Percentiles rank a stretch among this genome's conserved stretches.
phyloP scores from a whole-genome alignment of 257 asterid genomes.

The Forsythia suspensa region DNA sequence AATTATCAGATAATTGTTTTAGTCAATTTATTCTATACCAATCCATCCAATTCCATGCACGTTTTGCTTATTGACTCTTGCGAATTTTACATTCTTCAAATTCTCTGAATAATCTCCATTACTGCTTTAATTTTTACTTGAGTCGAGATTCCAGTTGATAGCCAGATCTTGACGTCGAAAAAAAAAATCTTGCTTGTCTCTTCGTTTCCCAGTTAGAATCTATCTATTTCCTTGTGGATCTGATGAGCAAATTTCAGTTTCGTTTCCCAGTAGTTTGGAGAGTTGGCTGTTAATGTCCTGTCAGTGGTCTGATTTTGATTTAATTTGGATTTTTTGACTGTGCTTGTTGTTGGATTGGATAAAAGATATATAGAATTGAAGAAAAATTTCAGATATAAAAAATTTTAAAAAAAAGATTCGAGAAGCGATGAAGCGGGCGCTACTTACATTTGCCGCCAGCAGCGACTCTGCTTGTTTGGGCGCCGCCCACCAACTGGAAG shows the following conservation, averaged over 20 bases:
- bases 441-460: no score
- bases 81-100: not conserved
- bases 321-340: not conserved
- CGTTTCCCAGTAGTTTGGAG: not conserved
- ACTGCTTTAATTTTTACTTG: not conserved
- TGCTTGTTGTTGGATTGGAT: not conserved
- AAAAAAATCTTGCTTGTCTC: not conserved
- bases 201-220: not conserved
- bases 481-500: no score
- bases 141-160: slow-evolving; percentile 13
- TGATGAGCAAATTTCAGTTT: not conserved
- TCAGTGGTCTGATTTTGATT: not conserved
- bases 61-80: not conserved
- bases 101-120: not conserved
- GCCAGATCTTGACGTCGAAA: slow-evolving; percentile 27
- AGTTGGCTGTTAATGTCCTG: not conserved
- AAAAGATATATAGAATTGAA: no score
- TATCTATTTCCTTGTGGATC: not conserved
- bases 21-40: no score
- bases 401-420: no score
- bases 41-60: slow-evolving; percentile 23
- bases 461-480: no score
- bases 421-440: no score
- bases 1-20: no score
- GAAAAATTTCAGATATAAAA: no score